phyloP scores from a whole-genome alignment of 1,284 basidiomycete species.

The Coniferiporia sulphurascens region DNA sequence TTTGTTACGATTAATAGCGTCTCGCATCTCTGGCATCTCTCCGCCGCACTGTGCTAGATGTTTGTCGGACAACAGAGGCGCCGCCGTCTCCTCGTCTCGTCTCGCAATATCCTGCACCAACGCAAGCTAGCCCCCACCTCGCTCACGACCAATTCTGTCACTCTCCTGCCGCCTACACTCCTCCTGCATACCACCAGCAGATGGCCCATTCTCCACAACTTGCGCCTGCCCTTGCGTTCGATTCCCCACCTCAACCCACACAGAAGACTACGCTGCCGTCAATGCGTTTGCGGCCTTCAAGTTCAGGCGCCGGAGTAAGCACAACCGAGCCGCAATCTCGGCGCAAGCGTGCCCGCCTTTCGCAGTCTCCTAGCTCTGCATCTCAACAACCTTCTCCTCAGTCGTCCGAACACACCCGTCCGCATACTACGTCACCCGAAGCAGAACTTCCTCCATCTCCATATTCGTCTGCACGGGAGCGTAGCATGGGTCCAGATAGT shows the following conservation, averaged over 20 bases:
- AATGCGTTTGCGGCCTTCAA: constrained; percentile 4
- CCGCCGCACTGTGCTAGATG: constrained; percentile 64
- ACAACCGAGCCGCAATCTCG: constrained; percentile 24
- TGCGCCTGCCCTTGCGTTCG: constrained; percentile 20
- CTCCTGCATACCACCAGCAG: constrained; percentile 19
- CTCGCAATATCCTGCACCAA: neutral
- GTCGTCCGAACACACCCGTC: constrained; percentile 25
- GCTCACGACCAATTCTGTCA: neutral
- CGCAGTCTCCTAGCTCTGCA: constrained; percentile 20
- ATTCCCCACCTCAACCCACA: constrained; percentile 2
- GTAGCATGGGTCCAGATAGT: constrained; percentile 1
- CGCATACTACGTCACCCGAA: constrained; percentile 25
- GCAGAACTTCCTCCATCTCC: constrained; percentile 41
- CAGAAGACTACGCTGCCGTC: constrained; percentile 1
- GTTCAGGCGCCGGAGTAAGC: constrained; percentile 22
- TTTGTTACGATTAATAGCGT: constrained; percentile 39
- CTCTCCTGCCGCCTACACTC: constrained; percentile 19
- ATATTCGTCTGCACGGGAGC: constrained; percentile 29
- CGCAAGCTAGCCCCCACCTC: neutral
- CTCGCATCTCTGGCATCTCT: constrained; percentile 62
- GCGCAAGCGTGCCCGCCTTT: constrained; percentile 29
- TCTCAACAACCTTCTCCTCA: constrained; percentile 3
- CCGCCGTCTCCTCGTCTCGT: constrained; percentile 1
- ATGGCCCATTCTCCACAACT: constrained; percentile 19
- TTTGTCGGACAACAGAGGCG: constrained; percentile 38